Percentiles rank a stretch among this genome's conserved stretches.
Conservation (phyloP, 306 rosid species). For the Trifolium subterraneum region DNA sequence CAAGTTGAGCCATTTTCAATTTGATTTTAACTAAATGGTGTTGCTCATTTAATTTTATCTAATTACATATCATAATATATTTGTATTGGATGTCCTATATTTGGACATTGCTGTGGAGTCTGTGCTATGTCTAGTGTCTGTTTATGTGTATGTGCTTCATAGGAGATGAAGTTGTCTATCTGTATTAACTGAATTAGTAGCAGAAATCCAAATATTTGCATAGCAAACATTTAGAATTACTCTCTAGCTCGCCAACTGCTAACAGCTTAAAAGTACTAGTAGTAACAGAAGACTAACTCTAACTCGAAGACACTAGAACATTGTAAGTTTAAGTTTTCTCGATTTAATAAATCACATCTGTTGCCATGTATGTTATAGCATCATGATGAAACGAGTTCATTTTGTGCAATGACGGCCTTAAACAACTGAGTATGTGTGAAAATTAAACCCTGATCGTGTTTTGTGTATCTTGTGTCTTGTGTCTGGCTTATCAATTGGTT, state of each 20-base stretch:
- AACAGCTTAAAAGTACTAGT: neutral
- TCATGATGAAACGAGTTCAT: constrained; percentile 9
- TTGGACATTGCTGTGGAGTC: too few species aligned
- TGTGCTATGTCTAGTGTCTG: too few species aligned
- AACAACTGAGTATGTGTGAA: constrained; percentile 1
- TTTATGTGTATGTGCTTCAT: neutral
- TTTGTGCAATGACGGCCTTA: constrained; percentile 12
- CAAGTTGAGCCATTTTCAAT: neutral
- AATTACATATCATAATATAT: too few species aligned
- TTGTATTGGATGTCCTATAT: too few species aligned
- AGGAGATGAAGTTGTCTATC: neutral
- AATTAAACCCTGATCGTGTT: neutral
- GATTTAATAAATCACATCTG: neutral
- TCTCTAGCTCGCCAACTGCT: neutral
- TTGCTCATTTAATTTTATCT: too few species aligned
- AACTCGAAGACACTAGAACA: neutral
- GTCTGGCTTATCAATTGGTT: constrained; percentile 27
- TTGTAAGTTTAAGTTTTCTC: neutral
- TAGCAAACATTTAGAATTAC: too few species aligned
- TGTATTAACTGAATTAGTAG: neutral
- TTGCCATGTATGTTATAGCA: constrained; percentile 11
- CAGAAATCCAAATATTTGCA: too few species aligned
- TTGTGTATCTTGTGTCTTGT: constrained; percentile 2
- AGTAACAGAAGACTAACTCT: neutral
- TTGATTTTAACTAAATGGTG: too few species aligned